Evolutionary conservation across 768 basidiomycete species (phyloP), one percentile per base, ranked within the genome.

Genomic region (Phylloporus sp.): DNA sequence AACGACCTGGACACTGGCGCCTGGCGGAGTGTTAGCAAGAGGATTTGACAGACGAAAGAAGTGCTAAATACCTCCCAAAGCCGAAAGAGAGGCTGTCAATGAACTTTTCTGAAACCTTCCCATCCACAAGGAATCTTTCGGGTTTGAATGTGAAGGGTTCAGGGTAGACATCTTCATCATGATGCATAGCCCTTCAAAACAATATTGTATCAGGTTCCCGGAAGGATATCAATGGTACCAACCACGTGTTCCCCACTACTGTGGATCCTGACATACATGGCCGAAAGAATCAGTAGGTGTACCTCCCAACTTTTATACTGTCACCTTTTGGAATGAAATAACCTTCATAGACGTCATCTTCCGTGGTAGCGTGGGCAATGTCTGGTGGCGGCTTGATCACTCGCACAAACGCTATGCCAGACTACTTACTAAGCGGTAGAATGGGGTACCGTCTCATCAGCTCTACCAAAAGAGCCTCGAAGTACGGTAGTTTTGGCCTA

Each of bases 391-490:
- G 22, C 5, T n/a, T 50, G 7, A 45, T 15, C 26, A 22, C 32
- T 6, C 6, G n/a, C 16, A 1, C n/a, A n/a, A n/a, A n/a, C n/a
- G 28, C 9, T 29, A 6, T 10, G 22, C 20, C 5, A 15, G 41
- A 29, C 46, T 32, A 55, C 44, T 53, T n/a, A 59, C 69, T 59
- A 5, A 67, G 46, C 0, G 69, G 68, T 23, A 23, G 45, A 20
- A 61, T 54, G 5, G 69, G 48, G 29, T 61, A 57, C 59, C 64
- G 61, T 36, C 72, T 49, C 23, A 70, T 32, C 16, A 53, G 60
- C 49, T 74, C 71, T 46, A 59, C 45, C 24, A 63, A 52, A 11
- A 68, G 8, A 9, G 67, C 71, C 20, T 67, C 61, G 1, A 70
- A 10, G 26, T 68, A 72, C 5, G 68, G 66, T 5, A 71, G 41